phyloP scores from a whole-genome alignment of 257 asterid genomes.

The Fraxinus americana region DNA sequence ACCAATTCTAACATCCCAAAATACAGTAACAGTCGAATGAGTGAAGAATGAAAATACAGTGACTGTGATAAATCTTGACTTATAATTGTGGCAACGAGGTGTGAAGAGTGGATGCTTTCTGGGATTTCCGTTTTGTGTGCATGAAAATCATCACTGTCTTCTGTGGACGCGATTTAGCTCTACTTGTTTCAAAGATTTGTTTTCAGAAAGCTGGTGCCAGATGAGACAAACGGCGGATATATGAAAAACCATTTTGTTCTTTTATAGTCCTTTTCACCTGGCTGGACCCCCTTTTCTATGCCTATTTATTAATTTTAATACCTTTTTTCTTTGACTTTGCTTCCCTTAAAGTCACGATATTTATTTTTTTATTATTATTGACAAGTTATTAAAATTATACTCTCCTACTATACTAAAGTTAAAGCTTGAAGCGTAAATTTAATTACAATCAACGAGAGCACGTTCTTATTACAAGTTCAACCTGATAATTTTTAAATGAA shows the following conservation, averaged over 20 bases:
- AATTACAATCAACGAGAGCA: too few species aligned
- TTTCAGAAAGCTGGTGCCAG: neutral
- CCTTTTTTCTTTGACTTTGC: neutral
- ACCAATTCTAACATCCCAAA: conserved; percentile 9
- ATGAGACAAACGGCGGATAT: conserved; percentile 3
- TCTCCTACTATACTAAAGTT: too few species aligned
- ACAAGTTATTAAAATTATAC: too few species aligned
- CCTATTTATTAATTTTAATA: neutral
- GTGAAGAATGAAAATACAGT: neutral
- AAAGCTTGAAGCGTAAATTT: too few species aligned
- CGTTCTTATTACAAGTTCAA: too few species aligned
- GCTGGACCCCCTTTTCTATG: neutral
- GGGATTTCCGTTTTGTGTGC: conserved; percentile 1
- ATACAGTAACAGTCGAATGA: neutral
- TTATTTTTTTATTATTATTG: neutral
- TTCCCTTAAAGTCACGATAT: neutral
- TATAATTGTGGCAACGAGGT: neutral
- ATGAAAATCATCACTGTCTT: neutral
- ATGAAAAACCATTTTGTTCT: neutral
- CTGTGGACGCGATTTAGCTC: neutral
- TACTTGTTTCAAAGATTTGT: neutral
- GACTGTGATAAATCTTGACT: neutral
- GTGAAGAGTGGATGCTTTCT: neutral
- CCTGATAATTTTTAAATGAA: too few species aligned
- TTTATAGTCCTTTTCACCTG: neutral